Base-by-base conservation (phyloP, 2,329 filamentous ascomycete species). In the Fusarium dlaminii region DNA sequence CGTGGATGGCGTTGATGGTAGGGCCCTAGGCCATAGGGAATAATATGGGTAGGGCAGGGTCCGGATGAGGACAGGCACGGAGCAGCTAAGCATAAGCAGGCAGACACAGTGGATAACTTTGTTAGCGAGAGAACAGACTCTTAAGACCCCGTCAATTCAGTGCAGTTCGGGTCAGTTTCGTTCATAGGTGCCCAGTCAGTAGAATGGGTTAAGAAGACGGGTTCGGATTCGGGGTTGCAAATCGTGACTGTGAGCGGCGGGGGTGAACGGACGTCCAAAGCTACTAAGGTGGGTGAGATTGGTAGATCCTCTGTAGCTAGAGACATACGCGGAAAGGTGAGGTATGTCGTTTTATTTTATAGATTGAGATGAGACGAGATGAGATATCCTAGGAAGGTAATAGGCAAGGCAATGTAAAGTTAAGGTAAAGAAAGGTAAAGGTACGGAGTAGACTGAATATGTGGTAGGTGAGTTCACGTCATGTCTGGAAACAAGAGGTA, bases 21-120 rank as follows among this genome's bases (percentile, higher is more conserved):
- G 73, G 78, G 77, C 73, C 76, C 75, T 74, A 77, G 78, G 80
- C 79, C 79, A 80, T 80, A 78, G 40, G 40, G 46, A 59, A 64
- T 32, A 62, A 37, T 63, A 40, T 64, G 55, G 54, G 30, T 61
- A 64, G 36, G 54, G 30, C 46, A 64, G 60, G 74, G 72, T 70
- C 62, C 72, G 68, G 65, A 75, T 66, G 68, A 72, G 63, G 71
- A 65, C 68, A 71, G 64, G 59, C 64, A 73, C 70, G 59, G 68
- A 68, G 68, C 64, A 67, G 64, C 68, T 77, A 58, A 63, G 39
- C 43, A 59, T 30, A 39, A 66, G 72, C 74, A 77, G 68, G 72
- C 74, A 77, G 68, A 64, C 70, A 66, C 58, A 34, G 63, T 63
- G 60, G 63, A 40, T 59, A 36, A 36, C 13, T 24, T 52, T 36